Percentiles rank a stretch among this genome's conserved stretches.
Evolutionary conservation across 1,139 yeast species (phyloP).

Genomic region (Magnusiomyces ingens): DNA sequence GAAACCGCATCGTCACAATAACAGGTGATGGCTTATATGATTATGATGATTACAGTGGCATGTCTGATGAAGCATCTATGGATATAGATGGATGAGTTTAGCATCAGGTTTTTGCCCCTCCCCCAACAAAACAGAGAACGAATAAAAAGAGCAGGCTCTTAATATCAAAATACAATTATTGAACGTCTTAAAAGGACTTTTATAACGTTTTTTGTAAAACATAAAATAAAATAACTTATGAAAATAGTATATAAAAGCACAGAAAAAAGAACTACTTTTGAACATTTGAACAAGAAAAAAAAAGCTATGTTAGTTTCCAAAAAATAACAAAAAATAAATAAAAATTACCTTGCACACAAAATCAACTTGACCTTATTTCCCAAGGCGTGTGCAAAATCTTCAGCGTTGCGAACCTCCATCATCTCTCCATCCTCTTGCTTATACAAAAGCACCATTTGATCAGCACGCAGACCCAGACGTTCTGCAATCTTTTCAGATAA

Average conservation of each 20-base stretch:
- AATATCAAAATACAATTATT: not conserved
- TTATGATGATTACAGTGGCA: not conserved
- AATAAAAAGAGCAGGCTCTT: not conserved
- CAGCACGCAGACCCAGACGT: slow-evolving; percentile 41
- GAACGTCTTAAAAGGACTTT: too few relatives aligned
- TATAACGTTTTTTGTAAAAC: not conserved
- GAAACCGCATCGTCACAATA: not conserved
- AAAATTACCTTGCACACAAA: slow-evolving; percentile 27
- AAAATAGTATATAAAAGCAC: not conserved
- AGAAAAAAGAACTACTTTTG: not conserved
- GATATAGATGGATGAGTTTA: slow-evolving; percentile 6
- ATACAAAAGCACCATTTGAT: slow-evolving; percentile 26
- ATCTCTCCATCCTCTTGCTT: slow-evolving; percentile 28
- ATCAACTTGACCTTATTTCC: slow-evolving; percentile 33
- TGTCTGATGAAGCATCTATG: slow-evolving; percentile 10
- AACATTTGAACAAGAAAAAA: not conserved
- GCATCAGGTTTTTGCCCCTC: not conserved
- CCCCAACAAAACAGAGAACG: not conserved
- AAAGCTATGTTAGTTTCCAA: not conserved
- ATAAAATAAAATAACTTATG: not conserved
- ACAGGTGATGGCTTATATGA: not conserved
- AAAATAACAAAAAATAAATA: slow-evolving; percentile 10
- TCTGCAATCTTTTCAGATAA: slow-evolving; percentile 59
- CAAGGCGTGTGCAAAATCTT: slow-evolving; percentile 28
- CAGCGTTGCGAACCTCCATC: slow-evolving; percentile 27